A percentile compares a stretch with the other conserved stretches of the same genome.
These are phyloP conservation scores for Hyaloraphidium curvatum DNA, from an alignment of 192 early-diverging fungal species.

Conservation along the genomic window DNA sequence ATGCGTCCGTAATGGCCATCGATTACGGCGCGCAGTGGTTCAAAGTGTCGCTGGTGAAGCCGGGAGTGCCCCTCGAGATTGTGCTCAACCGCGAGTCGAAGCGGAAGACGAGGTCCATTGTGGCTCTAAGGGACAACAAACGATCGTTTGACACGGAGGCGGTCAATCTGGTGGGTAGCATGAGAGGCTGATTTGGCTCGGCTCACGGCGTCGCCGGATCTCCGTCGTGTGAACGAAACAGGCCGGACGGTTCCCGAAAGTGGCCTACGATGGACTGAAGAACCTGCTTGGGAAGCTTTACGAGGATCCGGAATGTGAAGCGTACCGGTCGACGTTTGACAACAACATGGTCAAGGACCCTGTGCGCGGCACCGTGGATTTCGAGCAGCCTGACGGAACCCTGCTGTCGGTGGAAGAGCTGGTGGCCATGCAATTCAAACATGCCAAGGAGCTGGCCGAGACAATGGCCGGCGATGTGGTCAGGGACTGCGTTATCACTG, in stretches of 20 bases:
- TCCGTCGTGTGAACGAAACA: conserved; percentile 11
- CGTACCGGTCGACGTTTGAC: conserved; percentile 53
- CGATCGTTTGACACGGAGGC: conserved; percentile 81
- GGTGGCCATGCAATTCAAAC: conserved; percentile 78
- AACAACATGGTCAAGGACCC: conserved; percentile 59
- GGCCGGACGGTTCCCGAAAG: conserved; percentile 61
- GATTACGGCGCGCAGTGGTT: conserved; percentile 98
- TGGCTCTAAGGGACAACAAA: conserved; percentile 51
- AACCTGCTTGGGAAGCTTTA: conserved; percentile 58
- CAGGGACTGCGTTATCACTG: conserved; percentile 80
- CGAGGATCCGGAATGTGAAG: conserved; percentile 41
- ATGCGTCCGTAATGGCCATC: conserved; percentile 80
- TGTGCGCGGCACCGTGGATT: conserved; percentile 41
- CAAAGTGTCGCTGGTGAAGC: conserved; percentile 81
- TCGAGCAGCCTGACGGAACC: conserved; percentile 21
- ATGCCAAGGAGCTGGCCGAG: conserved; percentile 70
- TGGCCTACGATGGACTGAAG: conserved; percentile 68
- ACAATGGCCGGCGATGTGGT: conserved; percentile 51
- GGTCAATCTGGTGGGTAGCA: conserved; percentile 40
- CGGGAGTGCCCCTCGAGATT: conserved; percentile 63
- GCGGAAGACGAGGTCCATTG: conserved; percentile 71
- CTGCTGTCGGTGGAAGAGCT: conserved; percentile 65
- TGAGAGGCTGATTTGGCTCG: not conserved
- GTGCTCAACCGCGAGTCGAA: conserved; percentile 93
- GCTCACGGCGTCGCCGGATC: not conserved